A percentile compares a stretch with the other conserved stretches of the same genome.
phyloP scores from a whole-genome alignment of 2,329 filamentous ascomycete genomes.

The Aspergillus viridinutans region DNA sequence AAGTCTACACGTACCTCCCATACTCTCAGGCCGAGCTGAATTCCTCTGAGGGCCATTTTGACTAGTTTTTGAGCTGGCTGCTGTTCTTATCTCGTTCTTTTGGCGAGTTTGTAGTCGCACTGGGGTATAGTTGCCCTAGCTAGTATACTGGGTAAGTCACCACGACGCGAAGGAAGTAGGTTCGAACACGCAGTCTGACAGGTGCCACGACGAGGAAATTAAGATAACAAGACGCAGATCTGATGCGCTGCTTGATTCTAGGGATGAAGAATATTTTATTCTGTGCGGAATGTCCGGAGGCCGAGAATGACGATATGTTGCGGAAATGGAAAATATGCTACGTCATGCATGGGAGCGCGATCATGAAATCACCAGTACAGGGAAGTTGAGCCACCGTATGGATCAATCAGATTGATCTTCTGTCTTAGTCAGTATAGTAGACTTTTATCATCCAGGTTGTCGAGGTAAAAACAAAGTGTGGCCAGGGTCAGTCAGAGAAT shows the following conservation, averaged over 20 bases:
- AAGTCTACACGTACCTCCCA: slow-evolving; percentile 26
- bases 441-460: background rate
- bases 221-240: slow-evolving; percentile 1
- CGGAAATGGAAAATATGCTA: slow-evolving; percentile 18
- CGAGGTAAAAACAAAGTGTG: background rate
- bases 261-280: slow-evolving; percentile 14
- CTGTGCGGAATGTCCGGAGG: slow-evolving; percentile 29
- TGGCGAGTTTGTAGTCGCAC: background rate
- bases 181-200: background rate
- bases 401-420: background rate
- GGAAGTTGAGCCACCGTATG: too few relatives aligned
- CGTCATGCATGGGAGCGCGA: slow-evolving; percentile 28
- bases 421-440: background rate
- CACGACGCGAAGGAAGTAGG: background rate
- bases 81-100: background rate
- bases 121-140: background rate
- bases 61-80: slow-evolving; percentile 3
- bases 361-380: slow-evolving; percentile 23
- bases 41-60: slow-evolving; percentile 24
- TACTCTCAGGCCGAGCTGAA: slow-evolving; percentile 28
- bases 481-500: too few relatives aligned
- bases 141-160: background rate
- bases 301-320: slow-evolving; percentile 28
- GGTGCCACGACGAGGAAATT: slow-evolving; percentile 1
- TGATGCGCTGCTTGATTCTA: background rate